Conservation (phyloP, 106 monocot genomes). For the Apostasia shenzhenica region DNA sequence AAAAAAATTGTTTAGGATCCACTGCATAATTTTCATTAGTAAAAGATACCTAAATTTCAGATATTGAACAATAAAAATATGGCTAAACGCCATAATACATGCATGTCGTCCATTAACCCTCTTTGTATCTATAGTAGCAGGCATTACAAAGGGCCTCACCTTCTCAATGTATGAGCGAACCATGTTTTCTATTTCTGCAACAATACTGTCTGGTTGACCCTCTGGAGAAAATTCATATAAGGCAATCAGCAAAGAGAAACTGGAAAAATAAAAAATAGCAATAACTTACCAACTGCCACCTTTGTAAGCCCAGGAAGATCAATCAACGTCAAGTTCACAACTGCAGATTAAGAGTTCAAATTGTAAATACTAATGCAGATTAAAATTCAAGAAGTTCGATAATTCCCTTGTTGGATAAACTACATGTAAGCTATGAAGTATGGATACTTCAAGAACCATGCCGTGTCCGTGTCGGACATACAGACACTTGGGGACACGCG, state of each 20-base stretch:
- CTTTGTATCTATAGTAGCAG: not conserved
- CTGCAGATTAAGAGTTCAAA: slow-evolving; percentile 30
- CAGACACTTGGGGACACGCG: too few relatives aligned
- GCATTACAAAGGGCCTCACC: slow-evolving; percentile 8
- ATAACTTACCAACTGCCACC: slow-evolving; percentile 87
- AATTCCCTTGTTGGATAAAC: too few relatives aligned
- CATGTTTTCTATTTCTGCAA: slow-evolving; percentile 26
- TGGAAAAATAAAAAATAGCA: slow-evolving; percentile 11
- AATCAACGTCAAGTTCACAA: slow-evolving; percentile 90
- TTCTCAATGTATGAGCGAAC: slow-evolving; percentile 27
- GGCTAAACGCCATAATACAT: not conserved
- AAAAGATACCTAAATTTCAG: too few relatives aligned
- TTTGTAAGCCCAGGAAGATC: slow-evolving; percentile 99
- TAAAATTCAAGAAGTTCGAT: too few relatives aligned
- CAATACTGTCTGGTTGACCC: slow-evolving; percentile 27
- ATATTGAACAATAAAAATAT: not conserved
- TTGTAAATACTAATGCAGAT: not conserved
- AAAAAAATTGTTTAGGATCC: too few relatives aligned
- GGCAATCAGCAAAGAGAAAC: not conserved
- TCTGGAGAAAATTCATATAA: slow-evolving; percentile 2
- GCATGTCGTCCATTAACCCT: not conserved
- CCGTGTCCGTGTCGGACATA: too few relatives aligned
- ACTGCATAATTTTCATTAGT: too few relatives aligned
- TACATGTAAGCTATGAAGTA: too few relatives aligned
- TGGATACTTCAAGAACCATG: too few relatives aligned